phyloP scores from a whole-genome alignment of 371 early-diverging fungal genomes.

The Rhizopus delemar region DNA sequence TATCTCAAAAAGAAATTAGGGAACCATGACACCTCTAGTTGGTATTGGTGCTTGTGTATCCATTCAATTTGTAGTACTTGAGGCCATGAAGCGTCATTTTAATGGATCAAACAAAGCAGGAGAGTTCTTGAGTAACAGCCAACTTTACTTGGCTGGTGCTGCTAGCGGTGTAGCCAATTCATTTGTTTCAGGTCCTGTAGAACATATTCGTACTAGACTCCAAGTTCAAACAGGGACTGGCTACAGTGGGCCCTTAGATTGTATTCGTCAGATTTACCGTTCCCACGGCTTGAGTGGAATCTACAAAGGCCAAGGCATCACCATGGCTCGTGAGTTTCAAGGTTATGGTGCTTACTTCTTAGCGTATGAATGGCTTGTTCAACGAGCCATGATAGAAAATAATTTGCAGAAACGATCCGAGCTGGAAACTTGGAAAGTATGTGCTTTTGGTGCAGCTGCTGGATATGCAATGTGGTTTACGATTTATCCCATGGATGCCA shows the following conservation, averaged over 20 bases:
- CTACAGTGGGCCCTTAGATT: constrained; percentile 72
- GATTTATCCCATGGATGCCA: constrained; percentile 77
- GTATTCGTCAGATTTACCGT: constrained; percentile 73
- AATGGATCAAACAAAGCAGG: constrained; percentile 43
- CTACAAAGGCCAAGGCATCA: constrained; percentile 82
- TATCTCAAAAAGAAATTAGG: constrained; percentile 31
- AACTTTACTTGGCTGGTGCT: constrained; percentile 80
- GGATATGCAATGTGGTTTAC: constrained; percentile 83
- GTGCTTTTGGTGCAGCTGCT: constrained; percentile 72
- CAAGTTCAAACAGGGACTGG: constrained; percentile 68
- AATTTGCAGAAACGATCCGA: constrained; percentile 52
- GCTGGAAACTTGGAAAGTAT: constrained; percentile 65
- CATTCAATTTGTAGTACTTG: constrained; percentile 77
- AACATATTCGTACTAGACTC: constrained; percentile 79
- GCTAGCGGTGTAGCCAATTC: constrained; percentile 81
- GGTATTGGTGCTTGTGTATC: constrained; percentile 83
- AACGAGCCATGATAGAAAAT: constrained; percentile 62
- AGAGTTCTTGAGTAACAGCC: constrained; percentile 54
- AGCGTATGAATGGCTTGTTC: constrained; percentile 76
- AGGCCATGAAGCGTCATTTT: constrained; percentile 74
- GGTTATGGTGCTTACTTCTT: constrained; percentile 83
- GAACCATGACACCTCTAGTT: constrained; percentile 75
- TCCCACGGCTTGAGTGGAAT: constrained; percentile 72
- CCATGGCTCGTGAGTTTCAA: constrained; percentile 78
- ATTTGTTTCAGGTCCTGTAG: constrained; percentile 83